phyloP scores from a whole-genome alignment of 2,329 filamentous ascomycete genomes.

The Clarireedia homoeocarpa region DNA sequence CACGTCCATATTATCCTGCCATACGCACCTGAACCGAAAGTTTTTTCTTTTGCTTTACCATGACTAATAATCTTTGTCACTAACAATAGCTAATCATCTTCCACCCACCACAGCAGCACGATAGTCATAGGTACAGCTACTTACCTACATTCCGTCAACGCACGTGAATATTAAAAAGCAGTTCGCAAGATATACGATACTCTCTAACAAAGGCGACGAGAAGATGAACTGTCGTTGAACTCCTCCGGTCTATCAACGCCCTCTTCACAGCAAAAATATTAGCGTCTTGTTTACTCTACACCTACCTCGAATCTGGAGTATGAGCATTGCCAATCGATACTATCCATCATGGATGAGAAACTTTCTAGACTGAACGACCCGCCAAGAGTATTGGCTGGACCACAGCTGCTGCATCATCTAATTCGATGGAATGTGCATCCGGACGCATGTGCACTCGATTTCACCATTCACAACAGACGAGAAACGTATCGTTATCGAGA shows the following conservation, averaged over 20 bases:
- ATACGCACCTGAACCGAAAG: too few relatives aligned
- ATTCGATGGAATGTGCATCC: conserved; percentile 38
- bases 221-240: neutral
- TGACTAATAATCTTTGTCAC: neutral
- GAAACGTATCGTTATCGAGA: conserved; percentile 25
- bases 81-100: neutral
- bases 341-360: conserved; percentile 18
- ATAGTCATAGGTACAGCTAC: too few relatives aligned
- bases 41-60: neutral
- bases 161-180: neutral
- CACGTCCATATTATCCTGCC: neutral
- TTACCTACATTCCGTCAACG: neutral
- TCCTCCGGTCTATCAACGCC: neutral
- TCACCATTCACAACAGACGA: conserved; percentile 39
- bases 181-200: neutral
- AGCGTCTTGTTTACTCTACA: neutral
- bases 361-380: conserved; percentile 51
- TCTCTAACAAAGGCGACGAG: neutral
- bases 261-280: neutral
- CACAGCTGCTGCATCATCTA: conserved; percentile 53
- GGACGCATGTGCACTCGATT: conserved; percentile 53
- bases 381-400: conserved; percentile 45
- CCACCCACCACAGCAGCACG: neutral
- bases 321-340: conserved; percentile 9
- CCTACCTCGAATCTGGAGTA: conserved; percentile 8